Base-by-base conservation (phyloP, 2,329 filamentous ascomycete genomes). In the Fusarium vanettenii region DNA sequence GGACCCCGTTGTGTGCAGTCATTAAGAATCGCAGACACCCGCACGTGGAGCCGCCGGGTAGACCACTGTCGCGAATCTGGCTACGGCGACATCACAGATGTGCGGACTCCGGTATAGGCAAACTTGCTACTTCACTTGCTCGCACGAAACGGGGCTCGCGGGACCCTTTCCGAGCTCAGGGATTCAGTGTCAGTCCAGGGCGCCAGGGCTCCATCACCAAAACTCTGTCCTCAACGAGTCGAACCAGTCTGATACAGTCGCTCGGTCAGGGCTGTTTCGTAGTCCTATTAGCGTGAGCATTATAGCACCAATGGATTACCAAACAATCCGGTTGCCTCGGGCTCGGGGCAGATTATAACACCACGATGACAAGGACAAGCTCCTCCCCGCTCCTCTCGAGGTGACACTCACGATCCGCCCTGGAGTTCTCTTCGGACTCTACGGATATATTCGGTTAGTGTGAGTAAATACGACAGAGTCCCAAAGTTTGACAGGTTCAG, bases 321-420 rank as follows among this genome's bases (percentile, higher is more conserved):
- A 29, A 20, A 48, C 18, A 48, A 33, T 35, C 50, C 48, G 63
- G n/a, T 31, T 41, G 39, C 31, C 35, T 45, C 16, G 43, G 43
- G 33, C 60, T 43, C 35, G 33, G 33, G 35, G 20, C 35, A 48
- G 57, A 67, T 64, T 33, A 33, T 39, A 67, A 43, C 59, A 41
- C 43, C 56, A 60, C 16, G 27, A 20, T 20, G 25, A 56, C 66
- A 48, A 61, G 57, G 72, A 57, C 69, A 72, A 66, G 61, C 64
- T 66, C 45, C 9, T 16, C 27, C 20, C 27, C 41, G 25, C 57
- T 27, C 45, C 20, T 59, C 45, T 62, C 29, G 22, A 61, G n/a
- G 60, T 29, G 31, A 25, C 55, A 45, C 67, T 56, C 59, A 59
- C 29, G 69, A 56, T 41, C 61, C 45, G 29, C 43, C 22, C n/a